These are phyloP conservation scores for Claviceps sp. DNA, from an alignment of 2,329 filamentous ascomycete species.

Conservation along the genomic window DNA sequence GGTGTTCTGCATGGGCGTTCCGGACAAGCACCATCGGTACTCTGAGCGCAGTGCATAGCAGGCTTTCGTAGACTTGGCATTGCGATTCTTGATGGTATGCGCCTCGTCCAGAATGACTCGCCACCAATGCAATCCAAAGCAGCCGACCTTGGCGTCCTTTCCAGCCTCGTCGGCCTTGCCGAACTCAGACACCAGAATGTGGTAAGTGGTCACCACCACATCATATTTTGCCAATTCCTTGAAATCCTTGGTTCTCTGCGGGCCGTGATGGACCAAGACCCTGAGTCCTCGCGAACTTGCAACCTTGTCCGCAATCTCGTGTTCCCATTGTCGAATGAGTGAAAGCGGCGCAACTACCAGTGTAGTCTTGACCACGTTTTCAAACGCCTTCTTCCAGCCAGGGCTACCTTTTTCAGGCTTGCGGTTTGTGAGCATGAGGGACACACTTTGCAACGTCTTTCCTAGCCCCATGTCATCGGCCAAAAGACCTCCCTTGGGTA, in stretches of 20 bases:
- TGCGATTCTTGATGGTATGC: slow-evolving; percentile 96
- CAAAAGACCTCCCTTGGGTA: slow-evolving; percentile 86
- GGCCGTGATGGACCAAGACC: slow-evolving; percentile 84
- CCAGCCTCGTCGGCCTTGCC: slow-evolving; percentile 50
- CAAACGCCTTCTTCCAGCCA: slow-evolving; percentile 54
- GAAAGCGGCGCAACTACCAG: slow-evolving; percentile 87
- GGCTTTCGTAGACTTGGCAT: slow-evolving; percentile 87
- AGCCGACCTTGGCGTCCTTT: slow-evolving; percentile 48
- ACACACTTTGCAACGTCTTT: slow-evolving; percentile 89
- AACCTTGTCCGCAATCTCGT: slow-evolving; percentile 78
- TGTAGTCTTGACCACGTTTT: slow-evolving; percentile 61
- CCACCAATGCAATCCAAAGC: slow-evolving; percentile 90
- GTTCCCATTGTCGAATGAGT: slow-evolving; percentile 93
- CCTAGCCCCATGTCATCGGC: slow-evolving; percentile 96
- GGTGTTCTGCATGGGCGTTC: slow-evolving; percentile 97
- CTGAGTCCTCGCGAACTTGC: slow-evolving; percentile 53
- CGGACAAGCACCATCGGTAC: slow-evolving; percentile 92
- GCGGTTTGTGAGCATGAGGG: slow-evolving; percentile 71
- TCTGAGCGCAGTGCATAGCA: slow-evolving; percentile 73
- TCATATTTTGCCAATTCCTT: slow-evolving; percentile 73
- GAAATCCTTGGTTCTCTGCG: slow-evolving; percentile 66
- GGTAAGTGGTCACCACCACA: slow-evolving; percentile 94
- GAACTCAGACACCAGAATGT: slow-evolving; percentile 86
- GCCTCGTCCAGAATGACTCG: slow-evolving; percentile 91
- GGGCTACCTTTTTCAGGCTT: slow-evolving; percentile 47